phyloP scores from a whole-genome alignment of 495 filamentous ascomycete genomes.

The Tuber melanosporum region DNA sequence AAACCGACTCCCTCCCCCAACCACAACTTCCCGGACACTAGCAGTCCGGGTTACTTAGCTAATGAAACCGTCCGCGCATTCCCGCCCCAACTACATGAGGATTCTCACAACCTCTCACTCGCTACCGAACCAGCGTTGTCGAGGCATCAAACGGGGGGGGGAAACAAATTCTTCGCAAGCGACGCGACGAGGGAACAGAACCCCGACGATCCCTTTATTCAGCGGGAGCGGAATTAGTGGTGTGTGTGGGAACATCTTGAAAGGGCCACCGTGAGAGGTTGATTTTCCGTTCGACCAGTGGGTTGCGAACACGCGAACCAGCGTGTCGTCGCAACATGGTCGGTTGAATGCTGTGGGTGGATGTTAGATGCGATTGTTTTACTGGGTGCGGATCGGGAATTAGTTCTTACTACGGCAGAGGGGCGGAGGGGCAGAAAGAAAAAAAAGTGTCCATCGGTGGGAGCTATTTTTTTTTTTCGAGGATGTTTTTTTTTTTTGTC shows the following conservation, averaged over 20 bases:
- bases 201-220: neutral
- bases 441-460: neutral
- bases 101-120: constrained; percentile 1
- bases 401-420: neutral
- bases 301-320: neutral
- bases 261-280: neutral
- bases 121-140: neutral
- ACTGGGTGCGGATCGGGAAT: neutral
- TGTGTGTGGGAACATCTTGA: neutral
- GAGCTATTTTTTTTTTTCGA: constrained; percentile 1
- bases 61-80: neutral
- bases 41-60: neutral
- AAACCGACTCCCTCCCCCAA: neutral
- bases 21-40: no score
- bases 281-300: neutral
- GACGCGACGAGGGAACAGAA: neutral
- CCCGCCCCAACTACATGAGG: neutral
- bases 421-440: neutral
- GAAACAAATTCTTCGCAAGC: neutral
- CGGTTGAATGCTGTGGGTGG: neutral
- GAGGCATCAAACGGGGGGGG: neutral
- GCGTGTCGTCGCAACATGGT: neutral
- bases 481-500: neutral
- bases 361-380: neutral
- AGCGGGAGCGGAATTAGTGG: neutral